Base-by-base conservation (phyloP, 441 rosid genomes). In the Adansonia madagascariensis region DNA sequence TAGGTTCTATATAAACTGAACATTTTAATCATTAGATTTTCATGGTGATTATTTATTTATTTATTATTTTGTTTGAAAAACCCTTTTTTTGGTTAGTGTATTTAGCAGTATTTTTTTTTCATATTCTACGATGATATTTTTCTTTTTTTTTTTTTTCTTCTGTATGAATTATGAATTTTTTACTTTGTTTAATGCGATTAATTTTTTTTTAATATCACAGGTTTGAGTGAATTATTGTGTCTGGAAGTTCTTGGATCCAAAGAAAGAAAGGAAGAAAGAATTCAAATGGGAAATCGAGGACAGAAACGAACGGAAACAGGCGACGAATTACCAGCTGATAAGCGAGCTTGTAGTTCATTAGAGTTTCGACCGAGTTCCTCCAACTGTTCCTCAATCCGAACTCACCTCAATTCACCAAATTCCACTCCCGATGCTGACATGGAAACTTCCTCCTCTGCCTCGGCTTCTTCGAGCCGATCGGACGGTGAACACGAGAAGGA, bases 361-460 rank as follows among this genome's bases (percentile, higher is more conserved):
- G 99, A 94, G 59, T 91, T 86, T 71, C 88, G 90, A 76, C 94
- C 98, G 8, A 91, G 98, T 83, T 78, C 98, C 53, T 94, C 98
- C 0, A 92, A 85, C 78, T 89, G 94, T 61, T 71, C 75, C 15
- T 89, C 93, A 9, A 81, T 86, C 53, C 93, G 88, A 74, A 86
- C 91, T 59, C 88, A 86, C 56, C 63, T 83, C 76, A 87, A 89
- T 82, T 90, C 86, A 10, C 49, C 89, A 0, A 87, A 67, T 75
- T 83, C 92, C 15, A 82, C 81, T 4, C 78, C 86, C 11, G 91
- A 84, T 20, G 86, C 85, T 11, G 97, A 94, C 74, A 90, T 96
- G 94, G 98, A 91, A 50, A 89, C 99, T 80, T 90, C 98, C 31
- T 92, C 99, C 39, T 87, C 98, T 80, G 94, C 84, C 84, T 96